A percentile compares a stretch with the other conserved stretches of the same genome.
phyloP scores from a whole-genome alignment of 2,329 filamentous ascomycete genomes.

The Alternaria panax region DNA sequence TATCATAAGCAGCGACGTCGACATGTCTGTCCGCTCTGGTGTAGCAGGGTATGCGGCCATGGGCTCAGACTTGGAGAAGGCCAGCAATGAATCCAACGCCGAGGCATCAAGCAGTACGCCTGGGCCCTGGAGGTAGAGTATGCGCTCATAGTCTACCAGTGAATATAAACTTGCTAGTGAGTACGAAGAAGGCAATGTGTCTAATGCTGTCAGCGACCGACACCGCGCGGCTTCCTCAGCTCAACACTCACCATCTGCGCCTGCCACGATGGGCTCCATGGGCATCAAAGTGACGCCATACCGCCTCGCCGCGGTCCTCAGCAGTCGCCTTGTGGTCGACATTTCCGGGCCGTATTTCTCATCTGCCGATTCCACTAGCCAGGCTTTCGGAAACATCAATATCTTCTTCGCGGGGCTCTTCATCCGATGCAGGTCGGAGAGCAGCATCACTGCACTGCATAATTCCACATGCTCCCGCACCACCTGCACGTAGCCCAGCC shows the following conservation, averaged over 20 bases:
- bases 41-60: constrained; percentile 47
- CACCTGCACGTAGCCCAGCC: constrained; percentile 58
- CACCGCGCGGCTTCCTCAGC: not conserved
- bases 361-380: constrained; percentile 46
- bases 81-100: constrained; percentile 55
- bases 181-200: constrained; percentile 48
- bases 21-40: constrained; percentile 39
- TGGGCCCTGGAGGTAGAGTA: constrained; percentile 55
- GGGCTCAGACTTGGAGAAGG: constrained; percentile 49
- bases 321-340: constrained; percentile 53
- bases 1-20: constrained; percentile 49
- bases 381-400: constrained; percentile 54
- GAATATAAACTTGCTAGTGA: constrained; percentile 56
- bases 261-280: constrained; percentile 50
- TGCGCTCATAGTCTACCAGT: constrained; percentile 55
- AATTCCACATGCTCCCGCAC: constrained; percentile 55
- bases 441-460: constrained; percentile 60
- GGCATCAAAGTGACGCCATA: constrained; percentile 56
- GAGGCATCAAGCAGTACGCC: constrained; percentile 56
- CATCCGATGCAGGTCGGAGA: constrained; percentile 55
- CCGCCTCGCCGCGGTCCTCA: constrained; percentile 55
- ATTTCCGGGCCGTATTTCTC: constrained; percentile 52
- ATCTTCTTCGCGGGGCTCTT: constrained; percentile 56
- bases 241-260: constrained; percentile 36
- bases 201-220: constrained; percentile 23